Evolutionary conservation across 306 rosid genomes (phyloP).

Genomic region (Dryas octopetala): DNA sequence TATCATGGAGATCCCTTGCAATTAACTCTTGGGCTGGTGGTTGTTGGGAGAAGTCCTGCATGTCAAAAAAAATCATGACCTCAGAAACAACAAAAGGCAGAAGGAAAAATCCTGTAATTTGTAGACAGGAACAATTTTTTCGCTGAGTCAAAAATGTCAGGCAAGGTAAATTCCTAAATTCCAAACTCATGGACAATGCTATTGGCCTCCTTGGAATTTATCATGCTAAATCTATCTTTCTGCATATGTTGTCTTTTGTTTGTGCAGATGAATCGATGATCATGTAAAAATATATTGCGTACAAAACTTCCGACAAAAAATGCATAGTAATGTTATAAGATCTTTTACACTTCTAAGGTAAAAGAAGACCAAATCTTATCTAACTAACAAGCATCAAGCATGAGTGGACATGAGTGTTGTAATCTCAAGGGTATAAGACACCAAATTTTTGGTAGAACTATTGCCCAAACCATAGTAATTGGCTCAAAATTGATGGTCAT

Average conservation of each 20-base stretch:
- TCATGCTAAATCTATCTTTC: background rate
- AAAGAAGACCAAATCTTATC: background rate
- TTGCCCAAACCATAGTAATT: background rate
- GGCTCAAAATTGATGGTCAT: conserved; percentile 1
- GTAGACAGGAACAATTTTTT: background rate
- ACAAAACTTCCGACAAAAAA: background rate
- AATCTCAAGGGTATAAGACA: background rate
- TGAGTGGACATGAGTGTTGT: background rate
- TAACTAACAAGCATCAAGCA: background rate
- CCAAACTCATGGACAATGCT: background rate
- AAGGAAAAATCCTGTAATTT: background rate
- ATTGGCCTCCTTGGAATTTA: background rate
- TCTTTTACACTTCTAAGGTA: background rate
- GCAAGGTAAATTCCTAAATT: background rate
- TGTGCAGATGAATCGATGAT: background rate
- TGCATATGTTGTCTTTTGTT: background rate
- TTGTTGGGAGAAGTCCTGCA: conserved; percentile 89
- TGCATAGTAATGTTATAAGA: background rate
- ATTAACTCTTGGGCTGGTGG: conserved; percentile 96
- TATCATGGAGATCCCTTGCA: conserved; percentile 94
- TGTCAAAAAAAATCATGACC: conserved; percentile 6
- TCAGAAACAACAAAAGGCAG: conserved; percentile 4
- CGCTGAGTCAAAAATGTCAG: background rate
- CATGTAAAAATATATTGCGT: background rate
- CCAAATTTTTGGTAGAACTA: conserved; percentile 3